Evolutionary conservation across 306 rosid species (phyloP).

Genomic region (Quercus variabilis): DNA sequence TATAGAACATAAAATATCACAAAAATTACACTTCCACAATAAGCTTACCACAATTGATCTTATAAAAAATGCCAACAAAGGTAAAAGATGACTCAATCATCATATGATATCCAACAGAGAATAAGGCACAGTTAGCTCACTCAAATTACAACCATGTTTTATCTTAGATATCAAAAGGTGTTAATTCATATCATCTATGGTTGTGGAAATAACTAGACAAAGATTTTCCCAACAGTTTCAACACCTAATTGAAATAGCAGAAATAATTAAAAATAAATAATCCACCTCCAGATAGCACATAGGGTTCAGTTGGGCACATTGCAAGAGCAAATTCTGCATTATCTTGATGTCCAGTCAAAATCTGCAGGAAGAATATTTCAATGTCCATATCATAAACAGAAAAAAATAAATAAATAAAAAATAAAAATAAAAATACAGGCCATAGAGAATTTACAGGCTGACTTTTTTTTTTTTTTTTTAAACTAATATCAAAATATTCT

Average conservation of each 20-base stretch:
- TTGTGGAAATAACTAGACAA: neutral
- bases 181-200: neutral
- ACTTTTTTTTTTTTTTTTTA: neutral
- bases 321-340: constrained; percentile 99
- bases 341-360: constrained; percentile 96
- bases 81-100: neutral
- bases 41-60: too few relatives aligned
- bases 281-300: constrained; percentile 95
- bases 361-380: constrained; percentile 38
- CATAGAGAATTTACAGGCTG: neutral
- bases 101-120: neutral
- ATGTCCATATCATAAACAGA: neutral
- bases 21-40: too few relatives aligned
- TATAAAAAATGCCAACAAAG: neutral
- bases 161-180: neutral
- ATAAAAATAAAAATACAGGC: neutral
- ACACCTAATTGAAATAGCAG: neutral
- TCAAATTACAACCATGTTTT: neutral
- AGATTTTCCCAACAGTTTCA: constrained; percentile 1
- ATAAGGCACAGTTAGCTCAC: neutral
- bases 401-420: neutral
- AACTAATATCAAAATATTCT: neutral
- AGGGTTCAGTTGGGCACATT: constrained; percentile 98
- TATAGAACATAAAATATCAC: neutral
- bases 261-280: neutral